Evolutionary conservation across 1,284 basidiomycete species (phyloP).

Genomic region (Mycena citricolor): DNA sequence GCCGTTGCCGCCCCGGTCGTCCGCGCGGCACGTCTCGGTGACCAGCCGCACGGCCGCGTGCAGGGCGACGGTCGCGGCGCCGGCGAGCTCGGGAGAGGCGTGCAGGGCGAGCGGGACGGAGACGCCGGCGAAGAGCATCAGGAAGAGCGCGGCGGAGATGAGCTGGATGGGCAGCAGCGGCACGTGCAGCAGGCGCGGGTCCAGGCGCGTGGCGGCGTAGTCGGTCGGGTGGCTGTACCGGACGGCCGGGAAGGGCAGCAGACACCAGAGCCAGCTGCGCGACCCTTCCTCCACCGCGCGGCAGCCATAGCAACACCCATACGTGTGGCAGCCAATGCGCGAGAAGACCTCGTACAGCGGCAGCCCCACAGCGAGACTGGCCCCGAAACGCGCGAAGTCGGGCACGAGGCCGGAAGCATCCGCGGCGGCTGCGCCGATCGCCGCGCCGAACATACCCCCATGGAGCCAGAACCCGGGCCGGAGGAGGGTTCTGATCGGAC

Average conservation of each 20-base stretch:
- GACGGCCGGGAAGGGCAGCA: conserved; percentile 4
- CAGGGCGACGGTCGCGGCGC: background rate
- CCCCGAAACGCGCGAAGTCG: conserved; percentile 9
- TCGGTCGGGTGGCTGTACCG: background rate
- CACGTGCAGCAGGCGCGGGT: background rate
- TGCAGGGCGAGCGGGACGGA: background rate
- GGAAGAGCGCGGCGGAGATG: conserved; percentile 8
- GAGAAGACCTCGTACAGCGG: conserved; percentile 26
- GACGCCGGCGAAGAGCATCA: background rate
- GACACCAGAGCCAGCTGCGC: conserved; percentile 8
- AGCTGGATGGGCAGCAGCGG: conserved; percentile 11
- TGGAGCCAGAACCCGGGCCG: conserved; percentile 27
- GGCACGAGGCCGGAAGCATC: conserved; percentile 10
- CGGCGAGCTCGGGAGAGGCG: background rate
- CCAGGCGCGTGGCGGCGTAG: conserved; percentile 6
- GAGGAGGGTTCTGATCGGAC: conserved; percentile 17
- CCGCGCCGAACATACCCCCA: conserved; percentile 23
- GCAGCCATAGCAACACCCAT: conserved; percentile 26
- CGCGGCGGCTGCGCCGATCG: conserved; percentile 11
- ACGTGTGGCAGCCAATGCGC: conserved; percentile 24
- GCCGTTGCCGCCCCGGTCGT: conserved; percentile 4
- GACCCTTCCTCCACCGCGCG: too few relatives aligned
- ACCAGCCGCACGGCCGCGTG: conserved; percentile 4
- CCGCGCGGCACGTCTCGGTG: conserved; percentile 13
- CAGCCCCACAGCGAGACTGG: conserved; percentile 22